These are phyloP conservation scores for Plasmodium billcollinsi DNA, from an alignment of 169 alveolate species.

Conservation along the genomic window DNA sequence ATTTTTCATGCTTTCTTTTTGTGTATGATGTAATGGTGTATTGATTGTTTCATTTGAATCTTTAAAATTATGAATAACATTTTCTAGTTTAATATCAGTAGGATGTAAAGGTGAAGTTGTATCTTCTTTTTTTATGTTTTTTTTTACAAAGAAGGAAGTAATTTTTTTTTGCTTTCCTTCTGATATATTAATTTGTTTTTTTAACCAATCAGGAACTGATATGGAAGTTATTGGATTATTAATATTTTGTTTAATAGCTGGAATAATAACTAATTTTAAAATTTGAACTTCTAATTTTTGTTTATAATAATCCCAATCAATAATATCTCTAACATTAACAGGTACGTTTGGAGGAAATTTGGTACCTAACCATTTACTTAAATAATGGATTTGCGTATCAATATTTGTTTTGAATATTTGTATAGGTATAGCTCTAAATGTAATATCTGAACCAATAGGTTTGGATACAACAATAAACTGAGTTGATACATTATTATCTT, in stretches of 20 bases:
- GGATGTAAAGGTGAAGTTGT: conserved; percentile 12
- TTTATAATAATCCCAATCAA: conserved; percentile 98
- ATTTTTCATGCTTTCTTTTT: not conserved
- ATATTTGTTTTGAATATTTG: conserved; percentile 91
- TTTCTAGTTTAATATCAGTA: not conserved
- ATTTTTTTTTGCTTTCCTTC: conserved; percentile 76
- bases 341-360: conserved; percentile 89
- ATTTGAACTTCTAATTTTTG: conserved; percentile 95
- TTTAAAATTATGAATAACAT: not conserved
- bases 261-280: conserved; percentile 94
- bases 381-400: conserved; percentile 84
- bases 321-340: conserved; percentile 92
- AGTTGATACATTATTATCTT: conserved; percentile 89
- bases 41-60: not conserved
- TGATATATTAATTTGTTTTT: conserved; percentile 79
- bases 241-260: conserved; percentile 96
- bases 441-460: conserved; percentile 94
- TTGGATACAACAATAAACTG: conserved; percentile 93
- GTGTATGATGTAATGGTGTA: not conserved
- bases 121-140: conserved; percentile 62
- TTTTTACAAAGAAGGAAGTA: conserved; percentile 78
- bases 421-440: conserved; percentile 98
- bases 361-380: conserved; percentile 88
- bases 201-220: conserved; percentile 96
- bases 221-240: conserved; percentile 95